phyloP scores from a whole-genome alignment of 2,329 filamentous ascomycete species.

The Didymella arachidicola region DNA sequence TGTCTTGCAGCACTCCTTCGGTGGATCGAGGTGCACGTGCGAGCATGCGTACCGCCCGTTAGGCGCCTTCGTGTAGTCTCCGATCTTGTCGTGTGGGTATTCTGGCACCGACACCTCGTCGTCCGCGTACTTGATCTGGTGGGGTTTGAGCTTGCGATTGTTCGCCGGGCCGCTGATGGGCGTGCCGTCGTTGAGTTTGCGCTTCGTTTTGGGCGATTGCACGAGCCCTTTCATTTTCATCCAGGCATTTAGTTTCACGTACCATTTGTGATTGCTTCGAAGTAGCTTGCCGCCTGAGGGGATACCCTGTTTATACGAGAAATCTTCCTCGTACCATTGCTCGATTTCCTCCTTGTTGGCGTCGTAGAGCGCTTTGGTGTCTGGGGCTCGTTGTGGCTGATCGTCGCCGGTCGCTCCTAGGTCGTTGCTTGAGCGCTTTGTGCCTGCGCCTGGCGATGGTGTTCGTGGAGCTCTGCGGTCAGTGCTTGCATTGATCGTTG shows the following conservation, averaged over 20 bases:
- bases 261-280: background rate
- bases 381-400: background rate
- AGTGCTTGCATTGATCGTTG: background rate
- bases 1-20: conserved; percentile 1
- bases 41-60: conserved; percentile 5
- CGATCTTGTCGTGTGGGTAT: background rate
- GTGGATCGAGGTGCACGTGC: background rate
- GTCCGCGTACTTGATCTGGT: background rate
- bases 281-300: background rate
- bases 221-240: background rate
- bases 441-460: background rate
- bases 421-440: conserved; percentile 1
- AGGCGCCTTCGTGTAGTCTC: background rate
- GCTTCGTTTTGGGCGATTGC: background rate
- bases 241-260: background rate
- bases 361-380: background rate
- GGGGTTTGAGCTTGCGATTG: background rate
- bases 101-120: conserved; percentile 1
- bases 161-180: background rate
- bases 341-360: conserved; percentile 5
- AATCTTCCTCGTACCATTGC: conserved; percentile 5
- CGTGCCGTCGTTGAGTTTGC: background rate
- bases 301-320: background rate
- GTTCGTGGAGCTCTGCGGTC: background rate
- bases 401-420: background rate